These are phyloP conservation scores for Claviceps capensis DNA, from an alignment of 2,329 filamentous ascomycete genomes.

Conservation along the genomic window DNA sequence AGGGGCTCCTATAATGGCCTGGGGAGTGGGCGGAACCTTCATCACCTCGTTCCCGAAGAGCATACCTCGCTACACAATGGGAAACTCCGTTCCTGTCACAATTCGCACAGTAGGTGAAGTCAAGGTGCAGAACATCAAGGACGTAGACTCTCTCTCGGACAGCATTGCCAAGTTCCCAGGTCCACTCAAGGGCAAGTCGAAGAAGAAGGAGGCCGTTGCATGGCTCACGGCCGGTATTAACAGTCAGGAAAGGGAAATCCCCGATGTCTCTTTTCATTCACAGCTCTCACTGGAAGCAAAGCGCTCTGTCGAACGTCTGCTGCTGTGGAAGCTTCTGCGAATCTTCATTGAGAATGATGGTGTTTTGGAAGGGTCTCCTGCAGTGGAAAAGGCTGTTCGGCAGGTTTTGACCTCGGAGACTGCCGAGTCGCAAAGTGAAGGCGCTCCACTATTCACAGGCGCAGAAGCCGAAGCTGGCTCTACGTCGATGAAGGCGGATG, in stretches of 20 bases:
- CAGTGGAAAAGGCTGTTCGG: constrained; percentile 62
- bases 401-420: constrained; percentile 54
- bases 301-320: constrained; percentile 60
- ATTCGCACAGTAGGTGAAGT: constrained; percentile 73
- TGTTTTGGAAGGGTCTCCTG: constrained; percentile 55
- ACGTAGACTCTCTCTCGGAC: constrained; percentile 57
- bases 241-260: constrained; percentile 47
- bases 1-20: constrained; percentile 72
- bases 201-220: constrained; percentile 81
- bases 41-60: constrained; percentile 81
- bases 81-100: constrained; percentile 59
- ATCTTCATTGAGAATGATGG: constrained; percentile 82
- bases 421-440: background rate
- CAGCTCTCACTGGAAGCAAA: constrained; percentile 49
- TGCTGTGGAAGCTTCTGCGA: constrained; percentile 78
- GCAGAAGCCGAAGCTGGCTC: constrained; percentile 14
- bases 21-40: constrained; percentile 74
- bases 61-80: constrained; percentile 71
- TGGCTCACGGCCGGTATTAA: constrained; percentile 76
- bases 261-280: constrained; percentile 33
- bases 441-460: constrained; percentile 12
- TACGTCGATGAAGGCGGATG: constrained; percentile 42
- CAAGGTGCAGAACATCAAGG: constrained; percentile 61
- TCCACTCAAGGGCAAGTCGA: constrained; percentile 74
- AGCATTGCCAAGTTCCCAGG: constrained; percentile 74